These are phyloP conservation scores for Posidonia australis DNA, from an alignment of 106 monocot species.

Conservation along the genomic window DNA sequence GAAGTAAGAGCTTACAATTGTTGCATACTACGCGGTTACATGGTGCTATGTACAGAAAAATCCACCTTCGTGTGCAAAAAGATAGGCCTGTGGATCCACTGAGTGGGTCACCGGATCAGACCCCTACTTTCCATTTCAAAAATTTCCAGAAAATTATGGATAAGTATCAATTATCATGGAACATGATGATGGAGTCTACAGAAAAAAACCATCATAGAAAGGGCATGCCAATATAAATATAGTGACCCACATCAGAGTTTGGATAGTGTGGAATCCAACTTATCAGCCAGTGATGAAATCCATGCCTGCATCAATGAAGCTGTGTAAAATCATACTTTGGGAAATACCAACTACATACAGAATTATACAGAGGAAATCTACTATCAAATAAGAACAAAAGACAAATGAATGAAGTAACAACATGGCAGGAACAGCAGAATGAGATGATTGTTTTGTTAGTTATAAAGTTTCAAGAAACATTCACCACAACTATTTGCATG, in stretches of 20 bases:
- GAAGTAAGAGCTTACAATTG: too few relatives aligned
- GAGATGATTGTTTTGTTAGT: not conserved
- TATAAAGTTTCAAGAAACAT: not conserved
- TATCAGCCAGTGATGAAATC: constrained; percentile 9
- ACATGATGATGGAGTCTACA: too few relatives aligned
- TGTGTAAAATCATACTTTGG: not conserved
- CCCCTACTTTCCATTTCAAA: too few relatives aligned
- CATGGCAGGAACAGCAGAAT: not conserved
- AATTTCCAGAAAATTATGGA: too few relatives aligned
- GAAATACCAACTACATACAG: not conserved
- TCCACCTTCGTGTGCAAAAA: too few relatives aligned
- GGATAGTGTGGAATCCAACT: constrained; percentile 9
- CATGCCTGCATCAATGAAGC: not conserved
- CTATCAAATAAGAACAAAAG: not conserved
- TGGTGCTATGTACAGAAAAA: too few relatives aligned
- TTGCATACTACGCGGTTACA: too few relatives aligned
- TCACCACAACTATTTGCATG: not conserved
- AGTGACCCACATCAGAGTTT: not conserved
- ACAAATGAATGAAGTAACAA: not conserved
- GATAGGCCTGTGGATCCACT: too few relatives aligned
- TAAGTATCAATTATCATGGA: too few relatives aligned
- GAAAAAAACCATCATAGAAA: too few relatives aligned
- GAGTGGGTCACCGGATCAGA: too few relatives aligned
- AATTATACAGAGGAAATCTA: not conserved
- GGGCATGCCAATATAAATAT: not conserved